Evolutionary conservation across 2,329 filamentous ascomycete species (phyloP).

Genomic region (Talaromyces piceae): DNA sequence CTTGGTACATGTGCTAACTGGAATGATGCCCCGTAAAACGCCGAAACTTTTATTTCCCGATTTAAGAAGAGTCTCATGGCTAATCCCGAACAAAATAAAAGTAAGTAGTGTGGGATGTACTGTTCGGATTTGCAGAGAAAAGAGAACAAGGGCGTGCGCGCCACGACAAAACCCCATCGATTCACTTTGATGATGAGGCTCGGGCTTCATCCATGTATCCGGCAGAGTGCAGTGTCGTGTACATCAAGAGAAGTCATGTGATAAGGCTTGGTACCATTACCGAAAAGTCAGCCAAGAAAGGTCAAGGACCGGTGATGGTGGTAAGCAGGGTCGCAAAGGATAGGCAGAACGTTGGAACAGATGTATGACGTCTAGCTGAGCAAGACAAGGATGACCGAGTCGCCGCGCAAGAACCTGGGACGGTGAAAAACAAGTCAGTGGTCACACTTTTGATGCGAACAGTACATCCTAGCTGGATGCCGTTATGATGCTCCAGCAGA

Average conservation of each 20-base stretch:
- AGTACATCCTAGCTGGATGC: background rate
- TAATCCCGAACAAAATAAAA: background rate
- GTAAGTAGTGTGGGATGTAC: background rate
- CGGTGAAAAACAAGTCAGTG: no score
- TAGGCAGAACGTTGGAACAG: background rate
- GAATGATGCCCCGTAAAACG: background rate
- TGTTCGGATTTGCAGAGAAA: background rate
- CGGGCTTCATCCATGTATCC: background rate
- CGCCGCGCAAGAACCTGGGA: conserved; percentile 71
- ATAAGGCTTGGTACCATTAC: background rate
- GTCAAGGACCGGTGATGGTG: background rate
- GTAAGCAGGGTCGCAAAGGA: background rate
- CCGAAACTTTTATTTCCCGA: background rate
- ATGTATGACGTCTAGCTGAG: conserved; percentile 55
- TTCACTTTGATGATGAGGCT: background rate
- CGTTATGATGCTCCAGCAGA: background rate
- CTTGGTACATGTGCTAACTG: background rate
- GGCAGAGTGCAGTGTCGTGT: background rate
- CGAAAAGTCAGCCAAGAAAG: background rate
- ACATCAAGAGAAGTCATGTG: background rate
- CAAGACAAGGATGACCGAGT: conserved; percentile 80
- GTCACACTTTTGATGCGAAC: conserved; percentile 3
- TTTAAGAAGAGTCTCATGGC: background rate
- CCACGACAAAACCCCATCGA: background rate
- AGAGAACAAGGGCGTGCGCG: background rate